Evolutionary conservation across 169 alveolate species (phyloP).

Genomic region (Plasmodium gaboni): DNA sequence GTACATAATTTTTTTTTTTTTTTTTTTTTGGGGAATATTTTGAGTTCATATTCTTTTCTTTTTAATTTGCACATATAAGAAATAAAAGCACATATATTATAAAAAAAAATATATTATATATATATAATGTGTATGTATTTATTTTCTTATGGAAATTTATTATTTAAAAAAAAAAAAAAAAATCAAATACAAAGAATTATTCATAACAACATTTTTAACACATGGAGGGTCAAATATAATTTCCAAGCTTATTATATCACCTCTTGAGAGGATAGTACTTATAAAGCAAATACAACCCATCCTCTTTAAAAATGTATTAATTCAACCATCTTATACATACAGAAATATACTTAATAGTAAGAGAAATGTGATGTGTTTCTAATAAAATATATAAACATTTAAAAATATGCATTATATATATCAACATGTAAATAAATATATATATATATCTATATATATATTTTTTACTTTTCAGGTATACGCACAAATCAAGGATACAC

Average conservation of each 20-base stretch:
- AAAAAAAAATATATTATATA: not conserved
- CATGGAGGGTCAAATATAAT: slow-evolving; percentile 76
- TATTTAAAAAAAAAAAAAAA: slow-evolving; percentile 75
- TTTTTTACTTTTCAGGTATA: slow-evolving; percentile 13
- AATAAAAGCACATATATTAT: not conserved
- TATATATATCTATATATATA: not conserved
- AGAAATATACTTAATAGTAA: slow-evolving; percentile 56
- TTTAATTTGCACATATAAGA: not conserved
- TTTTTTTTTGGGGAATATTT: no score
- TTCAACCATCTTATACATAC: slow-evolving; percentile 49
- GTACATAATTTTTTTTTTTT: no score
- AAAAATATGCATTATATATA: not conserved
- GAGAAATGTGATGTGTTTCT: not conserved
- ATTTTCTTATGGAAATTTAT: slow-evolving; percentile 65
- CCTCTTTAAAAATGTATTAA: slow-evolving; percentile 41
- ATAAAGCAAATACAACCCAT: slow-evolving; percentile 69
- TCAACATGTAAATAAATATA: not conserved
- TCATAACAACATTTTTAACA: slow-evolving; percentile 65
- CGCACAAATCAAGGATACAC: slow-evolving; percentile 45
- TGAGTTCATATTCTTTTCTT: not conserved
- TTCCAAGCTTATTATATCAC: slow-evolving; percentile 62
- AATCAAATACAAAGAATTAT: slow-evolving; percentile 55
- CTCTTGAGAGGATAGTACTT: slow-evolving; percentile 63
- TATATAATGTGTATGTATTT: not conserved
- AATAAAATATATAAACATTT: not conserved